Base-by-base conservation (phyloP, 2,329 filamentous ascomycete genomes). In the Tolypocladium amazonense region DNA sequence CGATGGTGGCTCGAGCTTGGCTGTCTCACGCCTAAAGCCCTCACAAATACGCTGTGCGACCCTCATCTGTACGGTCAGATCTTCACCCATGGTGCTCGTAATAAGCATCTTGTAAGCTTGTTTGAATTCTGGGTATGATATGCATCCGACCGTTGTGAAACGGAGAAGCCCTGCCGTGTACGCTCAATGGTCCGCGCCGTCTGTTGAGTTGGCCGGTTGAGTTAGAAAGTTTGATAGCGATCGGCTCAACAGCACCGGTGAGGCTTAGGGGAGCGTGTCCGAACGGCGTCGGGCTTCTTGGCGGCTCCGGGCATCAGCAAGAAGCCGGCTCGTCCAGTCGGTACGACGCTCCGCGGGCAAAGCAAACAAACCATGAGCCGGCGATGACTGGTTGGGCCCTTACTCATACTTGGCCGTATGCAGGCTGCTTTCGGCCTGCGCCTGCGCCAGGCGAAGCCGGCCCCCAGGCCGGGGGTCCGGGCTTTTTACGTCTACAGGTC, bases 41-140 rank as follows among this genome's bases (percentile, higher is more conserved):
- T 11, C 23, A 30, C 54, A 37, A 15, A 25, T 41, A 38, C 12
- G 35, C 37, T 23, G 45, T 41, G 54, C 54, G 37, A 56, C 35
- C 9, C 23, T 30, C 3, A 5, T 7, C 45, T 4, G 43, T 27
- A 3, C 23, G 43, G 23, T 6, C 43, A 47, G 23, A 11, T 15
- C 15, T 9, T 20, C 15, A 33, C 47, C 47, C 47, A 43, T 38
- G 38, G n/a, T n/a, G 9, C 23, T 30, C 15, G 55, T 30, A 56
- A 56, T 56, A 56, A 56, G 55, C 55, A 23, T 56, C 30, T 33
- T 56, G 35, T 56, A 56, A 56, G 55, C 55, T 56, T 56, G 38
- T 56, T 56, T 43, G 23, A 1, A n/a, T 23, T 56, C 6, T 52
- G 38, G 23, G 55, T 20, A 39, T 20, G 54, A 15, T 11, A 27